Base-by-base conservation (phyloP, 257 asterid species). In the Solanum ossicruentum region DNA sequence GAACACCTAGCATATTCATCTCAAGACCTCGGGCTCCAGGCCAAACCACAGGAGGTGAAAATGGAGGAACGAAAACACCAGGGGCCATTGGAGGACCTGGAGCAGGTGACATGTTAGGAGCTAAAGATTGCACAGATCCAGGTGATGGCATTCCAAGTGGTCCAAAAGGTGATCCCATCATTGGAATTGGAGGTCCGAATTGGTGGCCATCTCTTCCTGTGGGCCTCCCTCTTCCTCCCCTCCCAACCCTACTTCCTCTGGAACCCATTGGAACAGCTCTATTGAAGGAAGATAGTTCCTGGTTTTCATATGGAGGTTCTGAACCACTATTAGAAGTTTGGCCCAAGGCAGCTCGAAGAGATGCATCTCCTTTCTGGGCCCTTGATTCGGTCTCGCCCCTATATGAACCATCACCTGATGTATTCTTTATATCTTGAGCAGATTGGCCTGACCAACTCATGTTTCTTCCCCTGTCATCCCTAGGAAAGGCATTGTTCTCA, bases 1-100 rank as follows among this genome's bases (percentile, higher is more conserved):
- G 97, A 82, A 92, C 92, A 85, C 90, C 92, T 86, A 94, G 94
- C 92, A 94, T 89, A 89, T 90, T 96, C 95, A 93, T 91, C 63
- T 96, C 99, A 82, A 92, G 92, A 83, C 98, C 98, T 82, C 98
- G 94, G 86, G 91, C 93, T 84, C 98, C 99, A 67, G 99, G 88
- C 99, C 99, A 97, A 87, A 92, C 89, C 60, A 95, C 87, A 79
- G 98, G 98, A 84, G 98, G 93, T 83, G 94, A 97, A 92, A 95
- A 97, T 12, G 94, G 94, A 10, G 98, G 98, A 79, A 96, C 88
- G 87, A 93, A 95, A 77, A 75, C 82, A 26, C 82, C 60, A 49
- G 97, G 95, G 83, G 98, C 90, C 23, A 95, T 92, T 18, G 97
- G 90, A 82, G 93, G 98, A 82, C 94, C 95, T 17, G 97, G 98